Conservation (phyloP, 2,329 filamentous ascomycete species). For the Exophiala sp. region DNA sequence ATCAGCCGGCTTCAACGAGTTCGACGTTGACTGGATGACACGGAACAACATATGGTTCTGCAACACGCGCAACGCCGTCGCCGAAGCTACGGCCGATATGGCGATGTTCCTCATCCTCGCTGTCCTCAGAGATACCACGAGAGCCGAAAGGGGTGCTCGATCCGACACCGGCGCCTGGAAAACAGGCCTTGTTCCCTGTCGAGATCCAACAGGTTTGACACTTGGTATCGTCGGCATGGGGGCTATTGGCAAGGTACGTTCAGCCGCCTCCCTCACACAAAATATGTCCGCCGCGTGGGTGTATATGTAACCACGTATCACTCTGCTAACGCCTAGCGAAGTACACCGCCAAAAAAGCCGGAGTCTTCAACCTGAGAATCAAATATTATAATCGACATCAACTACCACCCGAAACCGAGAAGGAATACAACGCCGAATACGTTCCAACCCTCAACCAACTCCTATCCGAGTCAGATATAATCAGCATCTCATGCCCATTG, state of each 20-base stretch:
- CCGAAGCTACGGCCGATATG: slow-evolving; percentile 53
- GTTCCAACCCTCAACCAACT: slow-evolving; percentile 33
- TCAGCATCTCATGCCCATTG: slow-evolving; percentile 32
- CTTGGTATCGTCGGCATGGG: slow-evolving; percentile 52
- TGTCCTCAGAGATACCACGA: slow-evolving; percentile 45
- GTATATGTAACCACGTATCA: no score
- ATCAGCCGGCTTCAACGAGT: slow-evolving; percentile 49
- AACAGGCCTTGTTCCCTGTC: slow-evolving; percentile 34
- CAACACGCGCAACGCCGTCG: slow-evolving; percentile 52
- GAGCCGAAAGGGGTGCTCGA: slow-evolving; percentile 38
- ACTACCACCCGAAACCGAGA: slow-evolving; percentile 52
- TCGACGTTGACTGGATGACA: slow-evolving; percentile 67
- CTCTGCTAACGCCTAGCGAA: background rate
- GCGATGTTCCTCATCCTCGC: slow-evolving; percentile 49
- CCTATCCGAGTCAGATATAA: slow-evolving; percentile 33
- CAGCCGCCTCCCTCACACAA: background rate
- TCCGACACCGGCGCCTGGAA: slow-evolving; percentile 39
- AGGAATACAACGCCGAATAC: slow-evolving; percentile 33
- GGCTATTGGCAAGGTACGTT: slow-evolving; percentile 40
- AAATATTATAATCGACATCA: slow-evolving; percentile 70
- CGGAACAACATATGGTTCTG: slow-evolving; percentile 50
- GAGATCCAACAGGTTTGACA: slow-evolving; percentile 44
- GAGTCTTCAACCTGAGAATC: slow-evolving; percentile 71
- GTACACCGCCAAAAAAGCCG: slow-evolving; percentile 53
- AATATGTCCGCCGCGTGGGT: background rate